Percentiles rank a stretch among this genome's conserved stretches.
phyloP scores from a whole-genome alignment of 2,329 filamentous ascomycete genomes.

The Colletotrichum shisoi region DNA sequence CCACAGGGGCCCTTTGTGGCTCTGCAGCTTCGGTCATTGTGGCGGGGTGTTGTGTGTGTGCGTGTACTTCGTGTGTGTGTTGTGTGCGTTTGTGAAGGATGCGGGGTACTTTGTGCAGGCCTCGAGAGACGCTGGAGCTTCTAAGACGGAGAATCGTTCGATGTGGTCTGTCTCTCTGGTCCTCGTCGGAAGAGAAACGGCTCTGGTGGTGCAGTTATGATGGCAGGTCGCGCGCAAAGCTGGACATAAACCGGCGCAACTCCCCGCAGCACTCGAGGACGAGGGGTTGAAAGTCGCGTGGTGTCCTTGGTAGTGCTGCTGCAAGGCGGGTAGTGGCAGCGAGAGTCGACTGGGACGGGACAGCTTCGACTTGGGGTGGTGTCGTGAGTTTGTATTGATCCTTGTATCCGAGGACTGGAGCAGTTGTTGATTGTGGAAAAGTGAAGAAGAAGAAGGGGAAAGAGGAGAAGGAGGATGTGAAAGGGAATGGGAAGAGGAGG shows the following conservation, averaged over 20 bases:
- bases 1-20: slow-evolving; percentile 63
- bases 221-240: slow-evolving; percentile 24
- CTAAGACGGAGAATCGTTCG: slow-evolving; percentile 28
- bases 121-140: slow-evolving; percentile 25
- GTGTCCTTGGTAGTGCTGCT: slow-evolving; percentile 21
- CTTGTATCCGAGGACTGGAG: slow-evolving; percentile 5
- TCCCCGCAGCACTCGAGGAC: slow-evolving; percentile 28
- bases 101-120: slow-evolving; percentile 37
- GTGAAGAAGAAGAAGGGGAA: slow-evolving; percentile 16
- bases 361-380: background rate
- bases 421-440: background rate
- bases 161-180: slow-evolving; percentile 27
- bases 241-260: slow-evolving; percentile 31
- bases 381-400: slow-evolving; percentile 8
- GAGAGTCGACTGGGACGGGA: slow-evolving; percentile 7
- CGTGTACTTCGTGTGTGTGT: slow-evolving; percentile 1
- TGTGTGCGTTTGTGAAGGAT: slow-evolving; percentile 36
- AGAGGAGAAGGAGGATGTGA: background rate
- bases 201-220: slow-evolving; percentile 23
- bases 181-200: slow-evolving; percentile 28
- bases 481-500: slow-evolving; percentile 11
- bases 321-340: slow-evolving; percentile 36
- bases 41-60: slow-evolving; percentile 39
- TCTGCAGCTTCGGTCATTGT: slow-evolving; percentile 56
- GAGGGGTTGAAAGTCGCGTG: slow-evolving; percentile 30